These are phyloP conservation scores for Pouteria glomerata DNA, from an alignment of 148 eudicot genomes.

Conservation along the genomic window DNA sequence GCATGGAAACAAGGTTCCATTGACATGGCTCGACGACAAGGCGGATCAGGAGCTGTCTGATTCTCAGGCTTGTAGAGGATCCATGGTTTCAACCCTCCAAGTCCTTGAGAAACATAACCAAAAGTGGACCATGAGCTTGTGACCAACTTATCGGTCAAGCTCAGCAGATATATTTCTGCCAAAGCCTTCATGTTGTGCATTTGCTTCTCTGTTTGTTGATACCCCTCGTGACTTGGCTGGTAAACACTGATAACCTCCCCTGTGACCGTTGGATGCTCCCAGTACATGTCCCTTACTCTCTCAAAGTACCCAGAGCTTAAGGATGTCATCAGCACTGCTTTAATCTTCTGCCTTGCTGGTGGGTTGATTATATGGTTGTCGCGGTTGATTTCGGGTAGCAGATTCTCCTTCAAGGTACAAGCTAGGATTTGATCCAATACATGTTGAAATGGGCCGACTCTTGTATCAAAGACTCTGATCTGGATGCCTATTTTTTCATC, in stretches of 20 bases:
- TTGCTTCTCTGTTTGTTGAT: constrained; percentile 60
- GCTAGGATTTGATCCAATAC: constrained; percentile 72
- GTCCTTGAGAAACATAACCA: constrained; percentile 91
- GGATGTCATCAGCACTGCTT: constrained; percentile 75
- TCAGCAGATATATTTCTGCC: constrained; percentile 93
- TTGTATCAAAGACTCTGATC: constrained; percentile 64
- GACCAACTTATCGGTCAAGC: constrained; percentile 70
- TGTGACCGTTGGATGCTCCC: constrained; percentile 70
- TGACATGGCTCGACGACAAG: constrained; percentile 72
- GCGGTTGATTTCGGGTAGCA: constrained; percentile 50
- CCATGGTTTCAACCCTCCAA: constrained; percentile 96
- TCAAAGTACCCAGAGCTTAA: constrained; percentile 64
- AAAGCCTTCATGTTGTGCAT: constrained; percentile 75
- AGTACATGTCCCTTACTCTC: constrained; percentile 53
- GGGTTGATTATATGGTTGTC: constrained; percentile 22
- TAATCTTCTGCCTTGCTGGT: constrained; percentile 32
- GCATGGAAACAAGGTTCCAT: constrained; percentile 95
- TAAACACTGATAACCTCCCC: constrained; percentile 61
- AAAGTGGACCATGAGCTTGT: constrained; percentile 96
- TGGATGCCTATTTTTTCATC: constrained; percentile 85
- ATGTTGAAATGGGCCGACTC: constrained; percentile 62
- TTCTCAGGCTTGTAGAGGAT: constrained; percentile 79
- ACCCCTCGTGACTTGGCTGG: constrained; percentile 87
- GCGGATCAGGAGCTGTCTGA: constrained; percentile 59
- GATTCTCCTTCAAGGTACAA: constrained; percentile 60